Percentiles rank a stretch among this genome's conserved stretches.
These are phyloP conservation scores for Mycena galericulata DNA, from an alignment of 768 basidiomycete species.

Conservation along the genomic window DNA sequence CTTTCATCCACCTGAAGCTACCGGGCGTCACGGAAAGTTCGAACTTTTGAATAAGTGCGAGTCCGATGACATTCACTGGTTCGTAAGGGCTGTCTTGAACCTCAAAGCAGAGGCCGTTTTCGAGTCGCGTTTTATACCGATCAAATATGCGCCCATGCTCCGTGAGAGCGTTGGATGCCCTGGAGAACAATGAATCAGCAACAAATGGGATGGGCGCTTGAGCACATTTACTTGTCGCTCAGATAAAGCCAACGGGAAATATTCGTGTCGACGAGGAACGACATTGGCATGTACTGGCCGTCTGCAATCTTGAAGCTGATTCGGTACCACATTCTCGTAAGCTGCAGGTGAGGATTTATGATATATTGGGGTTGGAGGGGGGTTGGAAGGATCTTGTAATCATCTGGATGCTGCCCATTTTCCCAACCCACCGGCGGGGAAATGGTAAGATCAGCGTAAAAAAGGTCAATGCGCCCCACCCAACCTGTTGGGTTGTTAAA, in stretches of 20 bases:
- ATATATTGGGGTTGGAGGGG: background rate
- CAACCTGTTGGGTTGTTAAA: no score
- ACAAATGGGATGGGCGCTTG: background rate
- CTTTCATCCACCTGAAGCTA: no score
- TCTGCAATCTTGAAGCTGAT: background rate
- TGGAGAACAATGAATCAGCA: background rate
- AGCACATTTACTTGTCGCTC: background rate
- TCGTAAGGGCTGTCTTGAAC: no score
- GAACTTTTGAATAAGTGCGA: no score
- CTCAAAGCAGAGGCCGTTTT: no score
- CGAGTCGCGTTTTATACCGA: no score
- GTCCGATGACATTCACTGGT: no score
- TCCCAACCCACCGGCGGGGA: no score
- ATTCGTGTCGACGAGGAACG: background rate
- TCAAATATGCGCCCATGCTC: no score
- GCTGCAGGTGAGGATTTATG: background rate
- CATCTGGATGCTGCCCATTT: background rate
- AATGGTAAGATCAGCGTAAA: no score
- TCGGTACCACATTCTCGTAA: background rate
- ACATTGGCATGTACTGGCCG: background rate
- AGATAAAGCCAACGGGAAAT: background rate
- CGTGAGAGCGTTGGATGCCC: background rate
- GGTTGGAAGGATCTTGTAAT: background rate
- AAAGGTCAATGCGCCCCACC: no score
- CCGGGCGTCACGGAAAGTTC: no score